phyloP scores from a whole-genome alignment of 129 eudicot genomes.

The Chrysanthemum lavandulifolium region DNA sequence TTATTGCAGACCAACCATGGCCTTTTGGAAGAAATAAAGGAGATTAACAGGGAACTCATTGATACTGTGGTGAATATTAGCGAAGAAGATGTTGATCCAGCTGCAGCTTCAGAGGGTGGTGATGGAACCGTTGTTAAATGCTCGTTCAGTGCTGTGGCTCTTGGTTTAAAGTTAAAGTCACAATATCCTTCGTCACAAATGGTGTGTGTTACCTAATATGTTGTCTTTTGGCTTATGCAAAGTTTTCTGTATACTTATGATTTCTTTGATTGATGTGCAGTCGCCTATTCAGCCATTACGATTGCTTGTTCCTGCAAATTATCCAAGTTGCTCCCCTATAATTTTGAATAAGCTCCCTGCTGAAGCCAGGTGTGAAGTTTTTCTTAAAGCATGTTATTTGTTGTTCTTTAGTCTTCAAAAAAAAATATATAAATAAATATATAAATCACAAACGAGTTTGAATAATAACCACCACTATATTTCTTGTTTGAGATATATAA shows the following conservation, averaged over 20 bases:
- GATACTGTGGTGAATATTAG: constrained; percentile 81
- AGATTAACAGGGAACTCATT: constrained; percentile 70
- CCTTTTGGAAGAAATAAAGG: constrained; percentile 83
- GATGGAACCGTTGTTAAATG: constrained; percentile 87
- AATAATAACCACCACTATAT: too few species aligned
- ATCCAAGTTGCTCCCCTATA: constrained; percentile 84
- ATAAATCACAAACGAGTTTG: too few species aligned
- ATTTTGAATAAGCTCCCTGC: constrained; percentile 91
- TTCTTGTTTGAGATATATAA: too few species aligned
- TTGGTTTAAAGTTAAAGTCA: constrained; percentile 76
- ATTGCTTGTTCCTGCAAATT: constrained; percentile 80
- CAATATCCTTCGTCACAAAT: constrained; percentile 87
- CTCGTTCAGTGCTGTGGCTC: constrained; percentile 78
- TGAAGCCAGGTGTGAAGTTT: constrained; percentile 60
- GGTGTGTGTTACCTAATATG: constrained; percentile 41
- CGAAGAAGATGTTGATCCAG: constrained; percentile 78
- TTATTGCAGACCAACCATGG: constrained; percentile 68
- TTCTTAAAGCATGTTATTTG: constrained; percentile 1
- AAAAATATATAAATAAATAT: too few species aligned
- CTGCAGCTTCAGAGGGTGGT: constrained; percentile 66
- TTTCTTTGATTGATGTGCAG: constrained; percentile 39
- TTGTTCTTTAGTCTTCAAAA: not conserved
- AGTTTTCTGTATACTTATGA: not conserved
- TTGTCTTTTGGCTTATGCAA: constrained; percentile 2
- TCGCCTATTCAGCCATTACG: constrained; percentile 89